Evolutionary conservation across 2,329 filamentous ascomycete species (phyloP), one percentile per base, ranked within the genome.

Genomic region (Parafenestella ontariensis): DNA sequence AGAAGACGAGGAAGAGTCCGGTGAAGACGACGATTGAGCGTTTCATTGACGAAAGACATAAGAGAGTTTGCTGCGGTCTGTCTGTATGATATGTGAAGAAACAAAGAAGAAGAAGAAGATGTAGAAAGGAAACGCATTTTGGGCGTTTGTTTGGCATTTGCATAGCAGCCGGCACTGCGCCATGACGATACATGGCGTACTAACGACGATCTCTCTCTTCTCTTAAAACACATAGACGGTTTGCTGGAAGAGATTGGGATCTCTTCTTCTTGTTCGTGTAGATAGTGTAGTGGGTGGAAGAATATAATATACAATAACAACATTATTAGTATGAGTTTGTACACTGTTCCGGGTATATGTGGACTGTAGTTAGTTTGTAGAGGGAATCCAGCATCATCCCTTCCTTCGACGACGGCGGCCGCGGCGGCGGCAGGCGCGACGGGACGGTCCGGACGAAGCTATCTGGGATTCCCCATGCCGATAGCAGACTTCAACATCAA

Each of bases 1-100:
- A n/a, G 79, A 83, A 26, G 79, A 82, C 66, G 83, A 84, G 21
- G 70, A 74, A 37, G 68, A 73, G 49, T 59, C 61, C 36, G 61
- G 65, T 46, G 64, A 75, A 45, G 65, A 73, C 13, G 71, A 73
- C 41, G 70, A 74, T 37, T 72, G 59, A 68, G 46, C 24, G 20
- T 18, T 21, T 9, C 24, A 40, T 18, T n/a, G n/a, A n/a, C n/a
- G n/a, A n/a, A n/a, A n/a, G n/a, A n/a, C n/a, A n/a, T n/a, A n/a
- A n/a, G n/a, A n/a, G n/a, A n/a, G n/a, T n/a, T n/a, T n/a, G n/a
- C n/a, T n/a, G 36, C 13, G 11, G n/a, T 15, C 26, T 23, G 21
- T n/a, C 20, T 55, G 59, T 57, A 61, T 46, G 46, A 54, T 58
- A 59, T 54, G 41, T 52, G 39, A 42, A 52, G 29, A 47, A 46